A percentile compares a stretch with the other conserved stretches of the same genome.
Evolutionary conservation across 176 grass and related monocot genomes (phyloP).

Genomic region (Paspalum vaginatum): DNA sequence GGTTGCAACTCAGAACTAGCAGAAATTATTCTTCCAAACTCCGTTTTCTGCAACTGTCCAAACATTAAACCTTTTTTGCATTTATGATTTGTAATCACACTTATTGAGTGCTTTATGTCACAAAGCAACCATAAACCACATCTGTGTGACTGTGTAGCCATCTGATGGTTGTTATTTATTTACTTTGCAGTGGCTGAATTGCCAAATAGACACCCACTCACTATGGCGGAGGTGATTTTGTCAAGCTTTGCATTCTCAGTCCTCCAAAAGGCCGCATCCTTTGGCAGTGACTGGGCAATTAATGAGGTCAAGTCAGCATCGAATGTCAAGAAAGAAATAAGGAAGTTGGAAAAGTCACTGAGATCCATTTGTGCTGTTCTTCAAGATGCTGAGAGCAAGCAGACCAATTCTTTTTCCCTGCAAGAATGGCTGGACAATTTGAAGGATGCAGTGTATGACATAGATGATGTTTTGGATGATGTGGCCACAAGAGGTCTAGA

Average conservation of each 20-base stretch:
- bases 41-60: too few species aligned
- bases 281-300: not conserved
- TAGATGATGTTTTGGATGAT: conserved; percentile 25
- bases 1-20: too few species aligned
- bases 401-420: not conserved
- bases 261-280: not conserved
- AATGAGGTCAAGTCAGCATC: not conserved
- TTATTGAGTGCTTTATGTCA: too few species aligned
- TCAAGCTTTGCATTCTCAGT: not conserved
- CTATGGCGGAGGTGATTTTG: not conserved
- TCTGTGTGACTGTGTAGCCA: too few species aligned
- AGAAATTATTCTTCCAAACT: too few species aligned
- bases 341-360: not conserved
- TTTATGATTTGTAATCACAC: too few species aligned
- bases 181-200: not conserved
- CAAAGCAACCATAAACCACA: too few species aligned
- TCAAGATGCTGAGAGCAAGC: not conserved
- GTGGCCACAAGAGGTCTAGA: not conserved
- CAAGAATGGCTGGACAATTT: not conserved
- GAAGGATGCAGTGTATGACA: conserved; percentile 29
- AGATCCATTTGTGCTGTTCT: conserved; percentile 17
- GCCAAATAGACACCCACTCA: not conserved
- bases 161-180: not conserved
- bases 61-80: too few species aligned
- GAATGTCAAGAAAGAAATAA: not conserved